These are phyloP conservation scores for Zymoseptoria passerinii DNA, from an alignment of 2,329 filamentous ascomycete genomes.

Conservation along the genomic window DNA sequence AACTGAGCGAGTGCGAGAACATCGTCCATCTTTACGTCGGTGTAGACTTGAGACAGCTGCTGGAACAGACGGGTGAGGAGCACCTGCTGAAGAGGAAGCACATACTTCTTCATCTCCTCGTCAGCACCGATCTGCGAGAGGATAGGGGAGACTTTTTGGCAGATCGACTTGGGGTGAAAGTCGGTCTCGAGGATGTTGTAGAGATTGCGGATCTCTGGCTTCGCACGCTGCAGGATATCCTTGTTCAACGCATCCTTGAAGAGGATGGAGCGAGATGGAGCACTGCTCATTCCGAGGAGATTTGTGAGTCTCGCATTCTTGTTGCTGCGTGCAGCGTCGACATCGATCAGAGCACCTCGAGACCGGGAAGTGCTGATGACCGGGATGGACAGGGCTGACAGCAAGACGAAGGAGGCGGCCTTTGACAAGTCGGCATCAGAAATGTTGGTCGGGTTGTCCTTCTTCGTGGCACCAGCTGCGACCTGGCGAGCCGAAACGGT, in stretches of 20 bases:
- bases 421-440: conserved; percentile 86
- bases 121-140: conserved; percentile 87
- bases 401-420: conserved; percentile 87
- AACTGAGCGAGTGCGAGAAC: conserved; percentile 91
- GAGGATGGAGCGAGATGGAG: conserved; percentile 78
- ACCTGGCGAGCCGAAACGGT: conserved; percentile 80
- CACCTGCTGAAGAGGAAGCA: conserved; percentile 91
- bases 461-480: conserved; percentile 77
- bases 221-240: conserved; percentile 82
- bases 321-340: conserved; percentile 95
- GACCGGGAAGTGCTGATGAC: conserved; percentile 98
- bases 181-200: conserved; percentile 99
- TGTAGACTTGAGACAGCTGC: conserved; percentile 97
- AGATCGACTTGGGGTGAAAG: conserved; percentile 97
- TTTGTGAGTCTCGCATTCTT: conserved; percentile 97
- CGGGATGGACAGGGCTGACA: conserved; percentile 93
- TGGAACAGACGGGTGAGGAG: conserved; percentile 98
- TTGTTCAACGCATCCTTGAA: conserved; percentile 97
- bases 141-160: conserved; percentile 97
- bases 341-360: conserved; percentile 89
- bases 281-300: conserved; percentile 82
- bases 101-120: conserved; percentile 94
- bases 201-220: conserved; percentile 89
- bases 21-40: conserved; percentile 89
- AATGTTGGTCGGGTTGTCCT: conserved; percentile 77